These are phyloP conservation scores for Exophiala aquamarina DNA, from an alignment of 2,329 filamentous ascomycete genomes.

Conservation along the genomic window DNA sequence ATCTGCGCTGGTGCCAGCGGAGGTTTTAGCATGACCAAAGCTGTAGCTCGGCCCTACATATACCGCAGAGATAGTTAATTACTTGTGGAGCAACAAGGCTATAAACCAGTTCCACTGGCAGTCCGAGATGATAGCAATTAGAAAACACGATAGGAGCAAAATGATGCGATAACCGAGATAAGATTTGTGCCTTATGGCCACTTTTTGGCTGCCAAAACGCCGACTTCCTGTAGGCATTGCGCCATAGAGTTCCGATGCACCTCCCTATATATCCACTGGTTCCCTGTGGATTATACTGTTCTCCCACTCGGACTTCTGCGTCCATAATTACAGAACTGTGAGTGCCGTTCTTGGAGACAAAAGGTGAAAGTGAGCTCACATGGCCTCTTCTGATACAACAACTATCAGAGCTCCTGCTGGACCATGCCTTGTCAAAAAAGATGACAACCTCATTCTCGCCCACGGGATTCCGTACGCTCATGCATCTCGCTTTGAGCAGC, in stretches of 20 bases:
- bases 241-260: too few relatives aligned
- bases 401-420: background rate
- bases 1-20: background rate
- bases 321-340: too few relatives aligned
- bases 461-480: slow-evolving; percentile 4
- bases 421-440: background rate
- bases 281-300: too few relatives aligned
- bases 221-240: background rate
- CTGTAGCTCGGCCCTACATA: background rate
- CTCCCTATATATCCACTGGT: too few relatives aligned
- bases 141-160: too few relatives aligned
- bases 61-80: background rate
- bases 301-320: too few relatives aligned
- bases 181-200: too few relatives aligned
- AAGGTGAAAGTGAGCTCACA: background rate
- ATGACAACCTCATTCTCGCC: slow-evolving; percentile 1
- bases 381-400: background rate
- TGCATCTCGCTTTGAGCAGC: slow-evolving; percentile 4
- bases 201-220: slow-evolving; percentile 1
- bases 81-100: too few relatives aligned
- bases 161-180: too few relatives aligned
- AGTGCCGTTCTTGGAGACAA: too few relatives aligned
- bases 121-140: too few relatives aligned
- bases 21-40: slow-evolving; percentile 1
- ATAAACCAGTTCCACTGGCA: background rate